Base-by-base conservation (phyloP, 192 early-diverging fungal species). In the Lobosporangium transversale region DNA sequence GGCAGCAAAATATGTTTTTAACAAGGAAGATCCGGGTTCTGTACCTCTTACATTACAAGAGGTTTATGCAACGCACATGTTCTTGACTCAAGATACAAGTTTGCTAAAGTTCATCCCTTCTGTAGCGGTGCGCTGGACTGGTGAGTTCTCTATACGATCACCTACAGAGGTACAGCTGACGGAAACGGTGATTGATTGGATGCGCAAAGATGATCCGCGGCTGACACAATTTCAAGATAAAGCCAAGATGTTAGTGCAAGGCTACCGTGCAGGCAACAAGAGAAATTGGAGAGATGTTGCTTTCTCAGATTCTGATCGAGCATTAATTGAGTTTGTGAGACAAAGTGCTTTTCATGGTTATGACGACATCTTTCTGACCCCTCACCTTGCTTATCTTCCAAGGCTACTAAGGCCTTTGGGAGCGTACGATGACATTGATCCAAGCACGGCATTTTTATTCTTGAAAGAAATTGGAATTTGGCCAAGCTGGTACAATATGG, bases 401-500 rank as follows among this genome's bases (percentile, higher is more conserved):
- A 74, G 79, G 6, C 79, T 94, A 7, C 50, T 94, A 14, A 88
- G 92, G 65, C 84, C 88, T 37, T 62, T 89, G 66, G 73, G 66
- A 31, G 59, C 60, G 14, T 92, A 91, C 58, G 66, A 78, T 0
- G 71, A 79, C 20, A 64, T 82, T 53, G 84, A 78, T 15, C 47
- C 49, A 29, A 85, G 27, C 78, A 90, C 50, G 40, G 87, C 88
- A 0, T 69, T 80, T 15, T 68, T 78, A 42, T 89, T 95, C 27
- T 68, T 97, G 45, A 86, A 85, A 23, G 92, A 97, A 36, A 83
- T 95, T 48, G 94, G 95, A 33, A 86, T 95, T 18, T 90, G 92
- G 83, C 83, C 87, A n/a, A 80, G 80, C 9, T 94, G 91, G 90
- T 91, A 93, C 50, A 93, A 94, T 56, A 62, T 85, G 31, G 57